Evolutionary conservation across 2,329 filamentous ascomycete genomes (phyloP).

Genomic region (Trichophyton mentagrophytes): DNA sequence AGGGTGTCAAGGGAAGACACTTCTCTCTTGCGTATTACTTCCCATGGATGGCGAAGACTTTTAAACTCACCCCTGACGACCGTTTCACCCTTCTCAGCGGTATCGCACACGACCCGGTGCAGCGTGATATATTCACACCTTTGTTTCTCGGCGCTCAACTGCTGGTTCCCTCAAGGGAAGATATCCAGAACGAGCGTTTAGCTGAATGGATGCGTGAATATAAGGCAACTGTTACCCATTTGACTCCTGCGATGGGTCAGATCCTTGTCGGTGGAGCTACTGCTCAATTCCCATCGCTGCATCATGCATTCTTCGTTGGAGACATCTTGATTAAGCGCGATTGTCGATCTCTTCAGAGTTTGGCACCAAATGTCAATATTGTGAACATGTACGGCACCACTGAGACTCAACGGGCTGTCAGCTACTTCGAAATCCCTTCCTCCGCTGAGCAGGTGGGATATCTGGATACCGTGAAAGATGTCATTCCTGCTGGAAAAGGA

Average conservation of each 20-base stretch:
- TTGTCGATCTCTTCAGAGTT: slow-evolving; percentile 58
- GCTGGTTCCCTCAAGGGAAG: slow-evolving; percentile 64
- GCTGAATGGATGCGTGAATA: slow-evolving; percentile 78
- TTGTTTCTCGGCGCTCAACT: slow-evolving; percentile 73
- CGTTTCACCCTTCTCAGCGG: slow-evolving; percentile 74
- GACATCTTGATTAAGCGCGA: slow-evolving; percentile 79
- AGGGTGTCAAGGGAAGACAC: slow-evolving; percentile 78
- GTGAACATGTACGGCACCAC: slow-evolving; percentile 85
- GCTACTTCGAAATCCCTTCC: slow-evolving; percentile 66
- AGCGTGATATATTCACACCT: slow-evolving; percentile 72
- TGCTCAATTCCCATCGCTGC: slow-evolving; percentile 63
- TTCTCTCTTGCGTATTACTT: slow-evolving; percentile 79
- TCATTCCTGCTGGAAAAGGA: slow-evolving; percentile 69
- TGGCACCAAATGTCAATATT: slow-evolving; percentile 63
- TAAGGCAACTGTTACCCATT: slow-evolving; percentile 64
- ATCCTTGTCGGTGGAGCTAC: slow-evolving; percentile 77
- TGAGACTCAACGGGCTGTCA: slow-evolving; percentile 69
- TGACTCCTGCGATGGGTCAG: slow-evolving; percentile 94
- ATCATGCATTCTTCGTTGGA: slow-evolving; percentile 78
- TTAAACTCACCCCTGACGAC: slow-evolving; percentile 58
- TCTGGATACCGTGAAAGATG: slow-evolving; percentile 55
- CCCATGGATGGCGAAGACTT: slow-evolving; percentile 81
- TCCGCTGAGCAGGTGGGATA: slow-evolving; percentile 49
- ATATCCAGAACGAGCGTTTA: slow-evolving; percentile 74
- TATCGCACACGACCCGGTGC: slow-evolving; percentile 52